phyloP scores from a whole-genome alignment of 1,139 yeast species.

The Hyphopichia burtonii region DNA sequence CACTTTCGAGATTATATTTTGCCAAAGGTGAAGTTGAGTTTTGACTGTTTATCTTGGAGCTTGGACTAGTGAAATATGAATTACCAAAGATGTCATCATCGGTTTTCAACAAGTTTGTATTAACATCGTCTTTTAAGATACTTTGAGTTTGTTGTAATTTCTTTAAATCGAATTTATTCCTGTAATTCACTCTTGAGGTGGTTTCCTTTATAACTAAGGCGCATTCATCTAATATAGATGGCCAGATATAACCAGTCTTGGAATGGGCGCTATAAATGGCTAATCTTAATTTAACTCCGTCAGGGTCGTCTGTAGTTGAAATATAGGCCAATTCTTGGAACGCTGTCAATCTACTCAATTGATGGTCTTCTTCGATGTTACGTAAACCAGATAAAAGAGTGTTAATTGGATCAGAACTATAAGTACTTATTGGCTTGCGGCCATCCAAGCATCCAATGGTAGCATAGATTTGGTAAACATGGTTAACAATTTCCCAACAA shows the following conservation, averaged over 20 bases:
- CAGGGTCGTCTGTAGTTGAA: constrained; percentile 49
- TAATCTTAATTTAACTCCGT: constrained; percentile 43
- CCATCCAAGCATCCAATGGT: constrained; percentile 82
- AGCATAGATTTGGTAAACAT: constrained; percentile 68
- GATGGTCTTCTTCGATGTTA: constrained; percentile 42
- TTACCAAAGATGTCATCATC: constrained; percentile 34
- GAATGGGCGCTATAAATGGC: constrained; percentile 54
- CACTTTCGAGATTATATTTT: constrained; percentile 4
- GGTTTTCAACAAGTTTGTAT: constrained; percentile 6
- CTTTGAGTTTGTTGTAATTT: constrained; percentile 22
- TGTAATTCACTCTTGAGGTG: constrained; percentile 39
- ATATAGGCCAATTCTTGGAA: constrained; percentile 71
- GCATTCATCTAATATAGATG: constrained; percentile 59
- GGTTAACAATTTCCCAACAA: constrained; percentile 64
- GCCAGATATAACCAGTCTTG: constrained; percentile 52
- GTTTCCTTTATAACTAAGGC: constrained; percentile 50
- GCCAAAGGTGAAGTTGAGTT: background rate
- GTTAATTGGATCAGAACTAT: constrained; percentile 69
- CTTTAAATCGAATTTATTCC: constrained; percentile 31
- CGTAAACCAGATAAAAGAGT: constrained; percentile 74
- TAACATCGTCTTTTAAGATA: constrained; percentile 11
- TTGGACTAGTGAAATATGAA: constrained; percentile 15
- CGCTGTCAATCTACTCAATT: constrained; percentile 64
- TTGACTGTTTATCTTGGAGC: background rate
- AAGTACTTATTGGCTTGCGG: constrained; percentile 64